phyloP scores from a whole-genome alignment of 345 rosid species.

The Bretschneidera sinensis region DNA sequence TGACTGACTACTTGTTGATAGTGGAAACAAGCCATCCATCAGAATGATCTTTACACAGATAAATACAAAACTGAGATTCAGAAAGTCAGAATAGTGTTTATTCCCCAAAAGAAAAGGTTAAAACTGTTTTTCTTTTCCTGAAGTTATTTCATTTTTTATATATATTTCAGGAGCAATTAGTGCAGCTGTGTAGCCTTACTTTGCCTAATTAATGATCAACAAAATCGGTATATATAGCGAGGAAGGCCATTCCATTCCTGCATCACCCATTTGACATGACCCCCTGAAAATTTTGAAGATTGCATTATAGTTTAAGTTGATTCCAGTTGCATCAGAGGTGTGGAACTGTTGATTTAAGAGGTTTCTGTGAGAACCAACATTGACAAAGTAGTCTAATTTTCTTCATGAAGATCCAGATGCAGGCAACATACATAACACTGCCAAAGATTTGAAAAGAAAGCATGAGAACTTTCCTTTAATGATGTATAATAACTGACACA shows the following conservation, averaged over 20 bases:
- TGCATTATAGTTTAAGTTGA: not conserved
- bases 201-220: conserved; percentile 2
- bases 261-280: conserved; percentile 7
- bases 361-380: not conserved
- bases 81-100: not conserved
- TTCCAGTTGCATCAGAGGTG: not conserved
- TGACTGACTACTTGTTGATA: not conserved
- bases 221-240: not conserved
- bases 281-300: not conserved
- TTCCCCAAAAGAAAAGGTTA: not conserved
- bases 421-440: not conserved
- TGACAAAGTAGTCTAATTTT: no score
- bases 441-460: no score
- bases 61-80: not conserved
- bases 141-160: not conserved
- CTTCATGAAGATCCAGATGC: not conserved
- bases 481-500: no score
- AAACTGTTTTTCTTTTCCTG: not conserved
- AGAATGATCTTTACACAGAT: no score
- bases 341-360: conserved; percentile 1
- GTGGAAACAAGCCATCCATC: no score
- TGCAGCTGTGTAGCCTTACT: conserved; percentile 30
- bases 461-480: no score
- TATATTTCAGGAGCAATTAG: conserved; percentile 32
- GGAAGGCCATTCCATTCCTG: conserved; percentile 10